Conservation (phyloP, 306 rosid genomes). For the Rosa multiflora region DNA sequence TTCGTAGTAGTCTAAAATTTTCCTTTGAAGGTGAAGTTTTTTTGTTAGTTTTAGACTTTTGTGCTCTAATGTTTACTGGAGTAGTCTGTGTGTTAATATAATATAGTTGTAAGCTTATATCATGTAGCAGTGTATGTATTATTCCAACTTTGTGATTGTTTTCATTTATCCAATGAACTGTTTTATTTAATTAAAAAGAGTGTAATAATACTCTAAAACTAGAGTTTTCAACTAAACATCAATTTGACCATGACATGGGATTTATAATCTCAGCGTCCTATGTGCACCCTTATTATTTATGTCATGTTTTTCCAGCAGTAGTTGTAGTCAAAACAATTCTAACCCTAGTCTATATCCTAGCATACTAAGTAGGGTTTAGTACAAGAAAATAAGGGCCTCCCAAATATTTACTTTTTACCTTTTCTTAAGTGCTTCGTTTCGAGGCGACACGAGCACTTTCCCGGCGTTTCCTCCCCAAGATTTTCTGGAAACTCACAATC, state of each 20-base stretch:
- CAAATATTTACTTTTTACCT: constrained; percentile 38
- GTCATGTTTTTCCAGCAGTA: not conserved
- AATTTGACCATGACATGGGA: not conserved
- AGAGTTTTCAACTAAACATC: not conserved
- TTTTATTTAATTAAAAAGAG: no score
- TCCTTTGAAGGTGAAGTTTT: no score
- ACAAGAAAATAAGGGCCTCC: constrained; percentile 12
- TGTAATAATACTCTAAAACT: not conserved
- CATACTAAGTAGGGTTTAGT: constrained; percentile 11
- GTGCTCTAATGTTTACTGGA: no score
- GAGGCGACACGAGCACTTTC: constrained; percentile 99
- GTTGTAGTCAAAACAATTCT: constrained; percentile 16
- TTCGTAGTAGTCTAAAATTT: no score
- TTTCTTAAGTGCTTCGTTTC: constrained; percentile 54
- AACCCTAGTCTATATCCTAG: not conserved
- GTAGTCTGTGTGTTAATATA: no score
- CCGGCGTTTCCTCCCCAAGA: constrained; percentile 88
- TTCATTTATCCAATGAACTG: no score
- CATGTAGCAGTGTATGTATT: no score
- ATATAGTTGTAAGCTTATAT: no score
- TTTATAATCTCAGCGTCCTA: not conserved
- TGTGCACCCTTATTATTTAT: not conserved
- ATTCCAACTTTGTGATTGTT: no score
- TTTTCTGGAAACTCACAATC: constrained; percentile 54
- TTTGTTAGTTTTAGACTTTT: no score